Base-by-base conservation (phyloP, 768 basidiomycete genomes). In the Trametes meyenii region DNA sequence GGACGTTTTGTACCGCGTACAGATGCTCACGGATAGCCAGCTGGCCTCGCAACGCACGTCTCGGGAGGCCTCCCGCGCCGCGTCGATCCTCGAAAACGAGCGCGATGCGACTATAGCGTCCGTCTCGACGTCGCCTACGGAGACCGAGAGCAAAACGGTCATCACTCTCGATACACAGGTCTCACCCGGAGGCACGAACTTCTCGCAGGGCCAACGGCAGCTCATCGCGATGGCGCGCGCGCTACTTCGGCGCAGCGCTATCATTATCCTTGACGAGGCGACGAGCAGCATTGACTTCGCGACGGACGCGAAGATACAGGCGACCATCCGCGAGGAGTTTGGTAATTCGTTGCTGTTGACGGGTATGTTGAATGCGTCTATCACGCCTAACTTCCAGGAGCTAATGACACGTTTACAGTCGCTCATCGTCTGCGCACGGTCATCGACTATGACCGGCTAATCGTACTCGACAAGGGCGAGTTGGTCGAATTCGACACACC, bases 171-270 rank as follows among this genome's bases (percentile, higher is more conserved):
- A 91, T 19, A 91, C 89, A 0, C 85, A 89, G 61, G 89, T 96
- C 10, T 92, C 92, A 0, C 81, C 91, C 0, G 94, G 94, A 0
- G 94, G 94, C 0, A 81, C 86, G 33, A 96, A 97, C 76, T 96
- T 97, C 73, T 95, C 92, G 1, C 92, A 94, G 61, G 95, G 96
- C 11, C 94, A 98, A 70, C 74, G 94, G 11, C 95, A 98, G 68
- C 76, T 94, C 16, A 89, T 94, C 55, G 88, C 91, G 0, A 89
- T 94, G 88, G 92, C 92, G 0, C 82, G 92, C 5, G 91, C 92
- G 0, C 76, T 94, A 21, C 77, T 93, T 33, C 78, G 90, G 17
- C 81, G 84, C 7, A 90, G 86, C 68, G 76, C 86, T 13, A 84
- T 94, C 64, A 86, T 94, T 52, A 83, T 94, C 16, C 76, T 93